Evolutionary conservation across 148 eudicot genomes (phyloP).

Genomic region (Mesembryanthemum crystallinum): DNA sequence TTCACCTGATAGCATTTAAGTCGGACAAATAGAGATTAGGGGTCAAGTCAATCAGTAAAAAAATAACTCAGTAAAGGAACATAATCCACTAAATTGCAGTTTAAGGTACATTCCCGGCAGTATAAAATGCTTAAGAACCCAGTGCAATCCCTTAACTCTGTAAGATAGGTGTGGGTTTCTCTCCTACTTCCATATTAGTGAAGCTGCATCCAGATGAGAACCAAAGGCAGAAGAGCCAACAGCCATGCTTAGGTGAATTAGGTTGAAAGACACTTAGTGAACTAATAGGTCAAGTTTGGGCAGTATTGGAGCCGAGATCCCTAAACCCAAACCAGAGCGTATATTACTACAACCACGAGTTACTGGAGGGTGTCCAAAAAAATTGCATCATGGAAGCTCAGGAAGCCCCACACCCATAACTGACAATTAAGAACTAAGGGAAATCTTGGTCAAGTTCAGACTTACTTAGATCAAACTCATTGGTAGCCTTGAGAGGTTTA

Average conservation of each 20-base stretch:
- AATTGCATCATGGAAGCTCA: background rate
- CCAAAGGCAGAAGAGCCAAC: background rate
- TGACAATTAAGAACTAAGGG: background rate
- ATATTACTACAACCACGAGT: no score
- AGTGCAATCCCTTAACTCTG: background rate
- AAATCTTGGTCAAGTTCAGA: background rate
- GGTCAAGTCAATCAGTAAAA: constrained; percentile 22
- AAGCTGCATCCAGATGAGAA: background rate
- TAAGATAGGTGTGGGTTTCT: background rate
- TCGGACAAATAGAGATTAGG: constrained; percentile 6
- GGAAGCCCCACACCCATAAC: background rate
- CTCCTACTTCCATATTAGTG: background rate
- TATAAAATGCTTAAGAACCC: background rate
- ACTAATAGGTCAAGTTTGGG: no score
- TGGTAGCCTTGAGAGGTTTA: no score
- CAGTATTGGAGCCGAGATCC: no score
- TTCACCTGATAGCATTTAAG: constrained; percentile 53
- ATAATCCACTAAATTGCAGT: background rate
- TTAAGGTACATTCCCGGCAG: background rate
- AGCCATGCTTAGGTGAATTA: background rate
- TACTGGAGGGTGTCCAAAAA: no score
- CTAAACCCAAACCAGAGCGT: no score
- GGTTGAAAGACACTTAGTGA: background rate
- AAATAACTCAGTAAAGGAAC: background rate
- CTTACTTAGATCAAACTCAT: background rate